Evolutionary conservation across 805 yeast species (phyloP), one percentile per base, ranked within the genome.

Genomic region (Wickerhamomyces subpelliculosus): DNA sequence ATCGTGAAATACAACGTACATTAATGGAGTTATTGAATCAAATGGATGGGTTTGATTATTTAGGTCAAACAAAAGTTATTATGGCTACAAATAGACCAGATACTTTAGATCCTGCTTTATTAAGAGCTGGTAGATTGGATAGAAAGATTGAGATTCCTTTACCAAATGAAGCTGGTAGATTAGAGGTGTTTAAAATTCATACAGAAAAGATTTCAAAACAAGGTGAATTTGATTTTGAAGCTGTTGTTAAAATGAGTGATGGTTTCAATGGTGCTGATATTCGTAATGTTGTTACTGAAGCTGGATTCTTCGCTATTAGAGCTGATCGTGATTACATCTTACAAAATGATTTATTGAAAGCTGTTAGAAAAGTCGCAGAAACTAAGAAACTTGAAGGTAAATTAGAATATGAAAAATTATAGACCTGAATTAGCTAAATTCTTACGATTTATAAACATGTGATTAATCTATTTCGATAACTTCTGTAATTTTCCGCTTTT

Each of bases 41-140:
- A 65, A 89, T 90, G 97, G 98, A 90, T 62, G 98, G 98, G 43
- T 90, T 90, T 61, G 97, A 90, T 61, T 84, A 87, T 41, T 72
- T 90, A 55, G 98, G 98, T 21, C 95, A 88, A 63, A 90, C 98
- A 2, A 90, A 90, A 67, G 88, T 90, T 37, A 90, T 90, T 55
- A 90, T 90, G 98, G 98, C 98, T 25, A 90, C 98, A n/a, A 90
- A 90, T 64, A 78, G 98, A 66, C 98, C 98, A 10, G 98, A 90
- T 59, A 93, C 97, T 11, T 72, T 90, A 48, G 98, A 90, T 63
- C 98, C 98, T 12, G 98, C 98, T 4, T 72, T 90, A 51, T 73
- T 90, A 52, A 84, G 98, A 70, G 96, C 98, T 2, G 98, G 98
- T 49, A 80, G 98, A 68, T 76, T 90, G 59, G 98, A 90, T 65